Base-by-base conservation (phyloP, 1,284 basidiomycete genomes). In the Pascua guehoae region DNA sequence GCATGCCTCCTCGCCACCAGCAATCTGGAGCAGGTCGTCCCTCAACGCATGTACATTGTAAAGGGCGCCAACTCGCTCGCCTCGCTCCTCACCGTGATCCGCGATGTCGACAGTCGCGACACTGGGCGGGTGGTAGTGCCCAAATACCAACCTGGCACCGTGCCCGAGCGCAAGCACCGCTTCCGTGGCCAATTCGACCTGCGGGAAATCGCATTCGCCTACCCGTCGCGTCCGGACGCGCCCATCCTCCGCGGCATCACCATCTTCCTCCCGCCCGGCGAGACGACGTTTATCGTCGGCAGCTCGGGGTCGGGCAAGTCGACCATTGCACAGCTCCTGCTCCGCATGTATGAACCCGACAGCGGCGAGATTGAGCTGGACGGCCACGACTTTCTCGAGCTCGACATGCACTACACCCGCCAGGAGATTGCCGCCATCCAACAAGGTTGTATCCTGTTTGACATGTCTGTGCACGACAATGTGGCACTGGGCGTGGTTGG, bases 261-360 rank as follows among this genome's bases (percentile, higher is more conserved):
- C 5, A 73, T 85, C 53, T 82, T 80, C 81, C 83, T 98, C 48
- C 88, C 92, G 1, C 84, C 90, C 0, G 80, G 83, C 41, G 93
- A 98, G 74, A 90, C 83, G 17, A 96, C 94, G 0, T 97, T 92
- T 77, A 87, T 98, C 66, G 90, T 97, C 53, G 95, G 94, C 49
- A 85, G 87, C 2, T 91, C 88, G 2, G 93, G 94, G 2, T 89
- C 87, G 1, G 93, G 94, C 42, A 98, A 98, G 79, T 89, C 87
- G n/a, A 97, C 92, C 0, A 82, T 97, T 58, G 89, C 89, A 0
- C 84, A 87, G 56, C 82, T 96, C 2, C 81, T 98, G 0, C 81
- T 93, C 18, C 82, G 88, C 10, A 80, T 95, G 73, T 98, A 97
- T 79, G 72, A 80, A 2, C 82, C 86, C 1, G 76, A 80, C 44